Evolutionary conservation across 352 stramenopile genomes (phyloP).

Genomic region (Globisporangium okanoganense): DNA sequence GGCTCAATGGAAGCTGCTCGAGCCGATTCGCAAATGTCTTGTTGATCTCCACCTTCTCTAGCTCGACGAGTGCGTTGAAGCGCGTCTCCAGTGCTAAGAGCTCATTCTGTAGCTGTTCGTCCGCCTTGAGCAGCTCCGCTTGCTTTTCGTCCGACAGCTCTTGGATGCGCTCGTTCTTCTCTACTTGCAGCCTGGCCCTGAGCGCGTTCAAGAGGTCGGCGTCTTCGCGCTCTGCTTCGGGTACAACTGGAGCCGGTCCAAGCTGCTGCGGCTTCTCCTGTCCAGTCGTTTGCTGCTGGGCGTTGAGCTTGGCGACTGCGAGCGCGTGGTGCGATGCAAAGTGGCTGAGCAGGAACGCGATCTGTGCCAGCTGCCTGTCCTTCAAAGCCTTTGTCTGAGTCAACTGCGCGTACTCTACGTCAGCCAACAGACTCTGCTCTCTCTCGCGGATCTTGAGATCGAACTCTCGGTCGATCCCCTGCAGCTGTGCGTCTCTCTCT

Average conservation of each 20-base stretch:
- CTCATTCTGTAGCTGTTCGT: constrained; percentile 13
- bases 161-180: constrained; percentile 40
- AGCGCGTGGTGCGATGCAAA: constrained; percentile 31
- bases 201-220: constrained; percentile 45
- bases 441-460: constrained; percentile 30
- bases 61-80: constrained; percentile 21
- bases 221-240: constrained; percentile 16
- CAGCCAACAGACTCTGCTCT: constrained; percentile 24
- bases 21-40: constrained; percentile 23
- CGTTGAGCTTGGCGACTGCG: constrained; percentile 10
- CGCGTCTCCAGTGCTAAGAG: constrained; percentile 4
- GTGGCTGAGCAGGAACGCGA: constrained; percentile 37
- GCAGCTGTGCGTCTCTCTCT: constrained; percentile 19
- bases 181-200: constrained; percentile 40
- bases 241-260: constrained; percentile 3
- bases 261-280: constrained; percentile 11
- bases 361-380: constrained; percentile 38
- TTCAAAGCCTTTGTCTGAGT: constrained; percentile 31
- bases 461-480: constrained; percentile 38
- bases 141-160: constrained; percentile 40
- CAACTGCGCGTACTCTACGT: constrained; percentile 26
- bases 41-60: constrained; percentile 37
- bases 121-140: constrained; percentile 21
- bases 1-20: neutral
- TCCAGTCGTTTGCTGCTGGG: neutral